A percentile compares a stretch with the other conserved stretches of the same genome.
Conservation (phyloP, 1,139 yeast genomes). For the Zhuliangozyma parablackwelliae region DNA sequence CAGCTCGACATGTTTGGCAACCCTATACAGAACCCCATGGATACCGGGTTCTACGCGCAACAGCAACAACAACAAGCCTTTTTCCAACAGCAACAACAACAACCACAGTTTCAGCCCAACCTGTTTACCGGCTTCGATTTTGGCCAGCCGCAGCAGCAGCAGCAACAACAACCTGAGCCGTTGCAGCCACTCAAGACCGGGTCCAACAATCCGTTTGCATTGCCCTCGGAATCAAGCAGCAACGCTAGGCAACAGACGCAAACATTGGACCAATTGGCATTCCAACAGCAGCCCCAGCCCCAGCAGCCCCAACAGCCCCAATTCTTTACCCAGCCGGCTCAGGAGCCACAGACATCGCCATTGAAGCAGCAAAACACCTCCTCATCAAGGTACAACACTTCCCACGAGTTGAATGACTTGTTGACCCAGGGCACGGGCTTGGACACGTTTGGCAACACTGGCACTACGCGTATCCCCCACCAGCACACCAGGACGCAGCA, state of each 20-base stretch:
- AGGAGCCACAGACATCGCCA: conserved; percentile 14
- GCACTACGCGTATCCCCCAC: conserved; percentile 84
- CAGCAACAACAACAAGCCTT: conserved; percentile 13
- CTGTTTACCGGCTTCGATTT: conserved; percentile 28
- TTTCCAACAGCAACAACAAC: conserved; percentile 32
- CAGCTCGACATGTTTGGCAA: conserved; percentile 76
- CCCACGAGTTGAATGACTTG: conserved; percentile 70
- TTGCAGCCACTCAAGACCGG: conserved; percentile 70
- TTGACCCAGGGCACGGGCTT: conserved; percentile 87
- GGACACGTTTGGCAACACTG: conserved; percentile 95
- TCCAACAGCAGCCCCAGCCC: conserved; percentile 21
- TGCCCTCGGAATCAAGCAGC: conserved; percentile 21
- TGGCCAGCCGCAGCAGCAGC: conserved; percentile 35
- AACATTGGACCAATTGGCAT: conserved; percentile 17
- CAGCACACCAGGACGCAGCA: conserved; percentile 83
- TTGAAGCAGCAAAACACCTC: conserved; percentile 22
- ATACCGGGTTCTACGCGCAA: conserved; percentile 45
- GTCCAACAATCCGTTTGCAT: conserved; percentile 87
- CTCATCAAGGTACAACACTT: conserved; percentile 44
- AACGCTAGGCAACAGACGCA: conserved; percentile 17
- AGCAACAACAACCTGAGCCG: conserved; percentile 28
- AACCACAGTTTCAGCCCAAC: conserved; percentile 27
- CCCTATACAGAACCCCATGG: conserved; percentile 57
- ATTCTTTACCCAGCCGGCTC: conserved; percentile 22
- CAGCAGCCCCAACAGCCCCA: conserved; percentile 22